Evolutionary conservation across 2,329 filamentous ascomycete species (phyloP), one percentile per base, ranked within the genome.

Genomic region (Calonectria pseudoturangicola): DNA sequence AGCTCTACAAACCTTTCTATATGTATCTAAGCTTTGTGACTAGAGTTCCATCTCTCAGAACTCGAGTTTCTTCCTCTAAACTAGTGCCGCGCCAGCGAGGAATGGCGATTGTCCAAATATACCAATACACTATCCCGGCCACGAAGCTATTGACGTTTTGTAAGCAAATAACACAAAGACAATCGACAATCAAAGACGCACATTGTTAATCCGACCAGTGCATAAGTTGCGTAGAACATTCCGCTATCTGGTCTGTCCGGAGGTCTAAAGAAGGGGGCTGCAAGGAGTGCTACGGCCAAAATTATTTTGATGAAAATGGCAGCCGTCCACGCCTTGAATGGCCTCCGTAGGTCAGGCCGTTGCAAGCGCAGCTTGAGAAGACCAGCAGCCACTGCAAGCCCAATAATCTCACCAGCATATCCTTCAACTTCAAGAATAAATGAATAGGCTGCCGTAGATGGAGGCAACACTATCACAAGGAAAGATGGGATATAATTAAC

Each of bases 341-440:
- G 93, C 4, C 93, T 85, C 30, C 88, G 86, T 0, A 93, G 84
- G 65, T 92, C 88, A 1, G 92, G 92, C 13, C 90, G 86, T 73
- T 87, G 89, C 68, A 85, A 86, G 0, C 93, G 88, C 7, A 95
- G 84, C 82, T 90, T 88, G 0, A 94, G 76, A 0, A 94, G 84
- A 0, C 92, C 92, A 9, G 87, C 75, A 0, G 89, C 89, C 0
- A 91, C 84, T 0, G 90, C 89, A 1, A 94, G 80, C 0, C 87
- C 87, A 68, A 92, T 88, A 16, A 94, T 85, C 71, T 93, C 90
- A 0, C 87, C 90, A 0, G 92, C 89, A 75, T 94, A 94, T 0
- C 91, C 92, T 77, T 94, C 92, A 0, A 94, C 90, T 58, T 95
- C 92, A 0, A 94, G 84, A 33, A 95, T 94, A 77, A 95, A 94